Evolutionary conservation across 345 rosid species (phyloP), one percentile per base, ranked within the genome.

Genomic region (Eucalyptus dawsonii): DNA sequence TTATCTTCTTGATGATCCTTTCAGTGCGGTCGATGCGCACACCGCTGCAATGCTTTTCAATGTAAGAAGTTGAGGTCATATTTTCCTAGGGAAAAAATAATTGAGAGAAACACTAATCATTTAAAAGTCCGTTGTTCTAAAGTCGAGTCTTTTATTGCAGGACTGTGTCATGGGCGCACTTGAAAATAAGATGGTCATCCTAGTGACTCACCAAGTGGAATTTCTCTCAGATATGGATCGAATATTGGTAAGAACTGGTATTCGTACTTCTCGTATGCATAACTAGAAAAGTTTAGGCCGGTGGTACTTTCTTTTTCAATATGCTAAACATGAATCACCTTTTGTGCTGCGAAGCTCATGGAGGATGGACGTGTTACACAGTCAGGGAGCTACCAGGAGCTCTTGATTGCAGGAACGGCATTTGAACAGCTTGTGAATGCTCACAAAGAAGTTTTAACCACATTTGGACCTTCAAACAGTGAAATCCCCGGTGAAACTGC

Each of bases 151-250:
- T 22, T 87, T 90, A 65, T 88, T 93, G 91, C 95, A 96, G 98
- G 97, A 96, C 45, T 97, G 97, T 90, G 96, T 97, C 72, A 94
- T 94, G 95, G 90, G 89, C 24, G 93, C 95, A 10, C 87, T 97
- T 25, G 90, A 58, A 76, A 91, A 91, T 45, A 97, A 97, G 92
- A 96, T 96, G 42, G 96, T 95, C 87, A 88, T 97, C 89, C 91
- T 97, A 15, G 98, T 96, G 81, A 95, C 99, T 89, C 99, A 96
- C 89, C 99, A 94, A 94, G 97, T 97, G 86, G 99, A 97, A 69
- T 97, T 94, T 90, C 99, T 96, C 87, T 91, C 97, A 6, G 93
- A 88, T 90, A 95, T 95, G 62, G 95, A 97, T 88, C 91, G 72
- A 88, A 94, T 96, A 90, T 87, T 95, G 96, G 98, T 95, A 93